Conservation (phyloP, 352 stramenopile species). For the Phytopythium ostracodes region DNA sequence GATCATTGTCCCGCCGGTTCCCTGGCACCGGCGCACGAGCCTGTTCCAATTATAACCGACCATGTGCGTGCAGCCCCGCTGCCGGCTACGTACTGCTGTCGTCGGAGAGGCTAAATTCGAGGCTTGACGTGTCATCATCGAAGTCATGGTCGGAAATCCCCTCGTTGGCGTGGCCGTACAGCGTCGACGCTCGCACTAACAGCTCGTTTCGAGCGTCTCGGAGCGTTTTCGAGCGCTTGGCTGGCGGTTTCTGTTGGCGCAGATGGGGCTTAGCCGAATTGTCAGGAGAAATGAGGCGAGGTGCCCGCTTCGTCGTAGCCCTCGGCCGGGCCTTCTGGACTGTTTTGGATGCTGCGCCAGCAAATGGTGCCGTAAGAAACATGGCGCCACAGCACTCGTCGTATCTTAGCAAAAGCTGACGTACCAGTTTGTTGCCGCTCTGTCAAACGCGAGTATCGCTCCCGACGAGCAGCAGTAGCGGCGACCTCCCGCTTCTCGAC, state of each 20-base stretch:
- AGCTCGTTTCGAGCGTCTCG: conserved; percentile 2
- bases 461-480: not conserved
- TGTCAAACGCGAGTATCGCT: not conserved
- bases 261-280: too few relatives aligned
- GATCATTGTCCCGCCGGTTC: too few relatives aligned
- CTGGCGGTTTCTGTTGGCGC: not conserved
- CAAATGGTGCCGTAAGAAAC: not conserved
- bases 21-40: not conserved
- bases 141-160: not conserved
- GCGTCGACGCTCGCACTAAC: not conserved
- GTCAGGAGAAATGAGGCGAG: not conserved
- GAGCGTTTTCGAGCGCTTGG: conserved; percentile 2
- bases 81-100: not conserved
- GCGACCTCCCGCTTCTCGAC: not conserved
- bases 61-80: not conserved
- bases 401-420: too few relatives aligned
- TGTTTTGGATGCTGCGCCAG: not conserved
- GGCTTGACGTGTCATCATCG: not conserved
- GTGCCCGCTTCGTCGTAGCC: not conserved
- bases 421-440: conserved; percentile 4
- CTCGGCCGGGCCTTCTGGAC: not conserved
- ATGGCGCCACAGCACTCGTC: not conserved
- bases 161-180: not conserved
- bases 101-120: conserved; percentile 11
- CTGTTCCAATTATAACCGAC: conserved; percentile 8